A percentile compares a stretch with the other conserved stretches of the same genome.
phyloP scores from a whole-genome alignment of 164 flowering plant species.

The Tetracentron sinense region DNA sequence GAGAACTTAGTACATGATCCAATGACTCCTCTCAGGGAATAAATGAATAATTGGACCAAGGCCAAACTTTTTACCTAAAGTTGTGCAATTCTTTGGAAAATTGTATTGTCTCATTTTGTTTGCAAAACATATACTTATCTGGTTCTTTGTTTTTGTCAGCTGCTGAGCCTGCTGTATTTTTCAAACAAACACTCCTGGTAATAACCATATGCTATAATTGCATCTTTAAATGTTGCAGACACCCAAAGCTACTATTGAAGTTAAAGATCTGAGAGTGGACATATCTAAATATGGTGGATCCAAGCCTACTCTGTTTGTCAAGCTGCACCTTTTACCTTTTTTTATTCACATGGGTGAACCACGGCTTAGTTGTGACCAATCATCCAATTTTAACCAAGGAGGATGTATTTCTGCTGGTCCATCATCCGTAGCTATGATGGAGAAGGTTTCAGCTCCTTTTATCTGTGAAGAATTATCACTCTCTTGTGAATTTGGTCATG shows the following conservation, averaged over 20 bases:
- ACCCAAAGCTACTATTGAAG: conserved; percentile 70
- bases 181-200: not conserved
- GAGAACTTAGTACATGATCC: no score
- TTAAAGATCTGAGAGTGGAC: conserved; percentile 78
- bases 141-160: not conserved
- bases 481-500: conserved; percentile 77
- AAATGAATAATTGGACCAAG: no score
- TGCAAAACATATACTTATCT: not conserved
- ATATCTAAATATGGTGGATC: conserved; percentile 82
- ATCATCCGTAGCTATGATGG: conserved; percentile 28
- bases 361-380: conserved; percentile 52
- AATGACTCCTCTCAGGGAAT: no score
- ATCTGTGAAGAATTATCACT: conserved; percentile 75
- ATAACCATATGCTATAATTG: not conserved
- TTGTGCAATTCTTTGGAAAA: no score
- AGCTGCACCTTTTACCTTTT: conserved; percentile 65
- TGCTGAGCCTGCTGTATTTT: no score
- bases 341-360: conserved; percentile 60
- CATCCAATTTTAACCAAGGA: conserved; percentile 34
- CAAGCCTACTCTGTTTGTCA: conserved; percentile 57
- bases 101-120: not conserved
- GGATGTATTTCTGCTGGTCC: conserved; percentile 37
- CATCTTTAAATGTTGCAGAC: conserved; percentile 43
- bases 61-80: no score
- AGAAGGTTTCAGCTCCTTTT: conserved; percentile 55